A percentile compares a stretch with the other conserved stretches of the same genome.
These are phyloP conservation scores for Dactylis glomerata DNA, from an alignment of 176 grass and related monocot genomes.

Conservation along the genomic window DNA sequence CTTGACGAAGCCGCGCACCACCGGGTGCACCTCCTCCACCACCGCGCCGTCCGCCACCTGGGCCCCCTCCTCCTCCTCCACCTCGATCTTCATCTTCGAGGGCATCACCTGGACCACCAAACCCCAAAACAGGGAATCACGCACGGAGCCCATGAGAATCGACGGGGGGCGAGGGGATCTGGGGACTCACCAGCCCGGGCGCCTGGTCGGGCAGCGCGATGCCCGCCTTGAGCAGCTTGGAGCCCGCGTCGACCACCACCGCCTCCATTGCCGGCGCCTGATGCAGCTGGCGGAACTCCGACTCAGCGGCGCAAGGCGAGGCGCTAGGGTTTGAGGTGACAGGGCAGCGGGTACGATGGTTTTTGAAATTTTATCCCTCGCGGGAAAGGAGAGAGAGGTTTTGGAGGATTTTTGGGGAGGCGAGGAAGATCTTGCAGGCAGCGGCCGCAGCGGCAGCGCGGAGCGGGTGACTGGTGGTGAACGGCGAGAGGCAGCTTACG, in stretches of 20 bases:
- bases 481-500: background rate
- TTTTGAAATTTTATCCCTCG: background rate
- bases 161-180: background rate
- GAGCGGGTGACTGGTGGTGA: background rate
- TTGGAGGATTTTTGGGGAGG: background rate
- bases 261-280: slow-evolving; percentile 64
- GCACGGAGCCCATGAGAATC: background rate
- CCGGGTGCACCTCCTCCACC: slow-evolving; percentile 77
- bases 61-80: slow-evolving; percentile 45
- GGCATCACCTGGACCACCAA: slow-evolving; percentile 67
- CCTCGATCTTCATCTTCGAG: slow-evolving; percentile 81
- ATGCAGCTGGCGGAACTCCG: background rate
- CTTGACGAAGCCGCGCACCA: slow-evolving; percentile 87
- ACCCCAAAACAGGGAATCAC: background rate
- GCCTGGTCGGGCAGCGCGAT: slow-evolving; percentile 81
- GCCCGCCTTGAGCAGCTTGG: slow-evolving; percentile 93
- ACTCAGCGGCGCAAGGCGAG: background rate
- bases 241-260: slow-evolving; percentile 90
- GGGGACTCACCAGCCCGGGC: slow-evolving; percentile 56
- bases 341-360: background rate
- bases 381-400: slow-evolving; percentile 23
- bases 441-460: background rate
- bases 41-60: slow-evolving; percentile 48
- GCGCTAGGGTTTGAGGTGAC: background rate
- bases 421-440: background rate